These are phyloP conservation scores for Carallia brachiata DNA, from an alignment of 345 rosid species.

Conservation along the genomic window DNA sequence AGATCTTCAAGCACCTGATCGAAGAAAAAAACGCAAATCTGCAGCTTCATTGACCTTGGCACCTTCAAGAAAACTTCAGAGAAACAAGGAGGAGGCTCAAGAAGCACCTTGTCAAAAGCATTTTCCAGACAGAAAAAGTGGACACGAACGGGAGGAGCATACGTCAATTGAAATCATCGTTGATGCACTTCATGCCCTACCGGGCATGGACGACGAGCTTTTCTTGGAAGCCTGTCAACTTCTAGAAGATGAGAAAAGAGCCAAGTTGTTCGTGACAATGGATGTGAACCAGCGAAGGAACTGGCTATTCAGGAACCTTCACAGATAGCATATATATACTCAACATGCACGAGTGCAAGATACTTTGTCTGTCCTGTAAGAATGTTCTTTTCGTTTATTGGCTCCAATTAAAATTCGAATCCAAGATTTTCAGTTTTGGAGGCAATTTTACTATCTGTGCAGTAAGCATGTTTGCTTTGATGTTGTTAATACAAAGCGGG, in stretches of 20 bases:
- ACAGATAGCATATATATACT: background rate
- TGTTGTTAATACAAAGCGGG: too few relatives aligned
- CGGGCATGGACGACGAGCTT: conserved; percentile 46
- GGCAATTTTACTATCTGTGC: background rate
- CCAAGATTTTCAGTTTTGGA: too few relatives aligned
- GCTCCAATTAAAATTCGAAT: too few relatives aligned
- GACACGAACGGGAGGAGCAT: conserved; percentile 5
- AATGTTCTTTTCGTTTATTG: too few relatives aligned
- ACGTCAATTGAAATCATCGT: conserved; percentile 43
- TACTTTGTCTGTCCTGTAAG: conserved; percentile 1
- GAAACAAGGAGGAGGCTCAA: conserved; percentile 18
- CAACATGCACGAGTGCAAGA: background rate
- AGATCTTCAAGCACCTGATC: conserved; percentile 28
- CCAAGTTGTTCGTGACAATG: conserved; percentile 40
- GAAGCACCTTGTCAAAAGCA: conserved; percentile 14
- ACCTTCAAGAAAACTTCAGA: conserved; percentile 27
- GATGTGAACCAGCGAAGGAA: conserved; percentile 35
- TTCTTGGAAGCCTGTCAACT: conserved; percentile 49
- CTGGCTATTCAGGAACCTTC: conserved; percentile 31
- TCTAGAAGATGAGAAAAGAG: conserved; percentile 43
- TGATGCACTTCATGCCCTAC: conserved; percentile 45
- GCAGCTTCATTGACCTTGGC: conserved; percentile 15
- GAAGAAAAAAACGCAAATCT: conserved; percentile 27
- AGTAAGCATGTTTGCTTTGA: background rate
- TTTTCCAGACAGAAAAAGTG: background rate